Percentiles rank a stretch among this genome's conserved stretches.
phyloP scores from a whole-genome alignment of 2,329 filamentous ascomycete genomes.

The Hypoxylon sp. region DNA sequence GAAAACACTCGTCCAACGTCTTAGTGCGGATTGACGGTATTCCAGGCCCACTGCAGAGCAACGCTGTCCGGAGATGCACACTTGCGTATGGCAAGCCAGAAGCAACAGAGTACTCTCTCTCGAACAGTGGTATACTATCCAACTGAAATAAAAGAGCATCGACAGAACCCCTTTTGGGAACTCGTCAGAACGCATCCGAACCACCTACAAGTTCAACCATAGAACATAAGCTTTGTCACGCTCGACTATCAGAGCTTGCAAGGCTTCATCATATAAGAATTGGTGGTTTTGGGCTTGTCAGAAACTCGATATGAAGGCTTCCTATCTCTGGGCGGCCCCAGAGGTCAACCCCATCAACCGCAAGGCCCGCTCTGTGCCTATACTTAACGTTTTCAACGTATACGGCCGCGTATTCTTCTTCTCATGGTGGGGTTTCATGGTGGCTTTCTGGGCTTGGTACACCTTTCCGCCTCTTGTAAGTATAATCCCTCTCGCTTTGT shows the following conservation, averaged over 20 bases:
- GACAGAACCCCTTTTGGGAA: not conserved
- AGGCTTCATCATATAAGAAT: not conserved
- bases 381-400: conserved; percentile 78
- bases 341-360: conserved; percentile 83
- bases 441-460: conserved; percentile 91
- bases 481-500: conserved; percentile 20
- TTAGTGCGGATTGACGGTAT: conserved; percentile 24
- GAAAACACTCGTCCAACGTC: conserved; percentile 29
- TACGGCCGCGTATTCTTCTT: conserved; percentile 93
- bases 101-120: not conserved
- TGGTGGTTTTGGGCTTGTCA: not conserved
- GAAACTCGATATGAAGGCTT: conserved; percentile 44
- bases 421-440: conserved; percentile 61
- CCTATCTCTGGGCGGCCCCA: conserved; percentile 62
- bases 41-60: conserved; percentile 31
- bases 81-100: conserved; percentile 8
- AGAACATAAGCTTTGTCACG: not conserved
- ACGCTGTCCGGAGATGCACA: conserved; percentile 40
- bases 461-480: conserved; percentile 84
- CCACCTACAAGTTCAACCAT: not conserved
- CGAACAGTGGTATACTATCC: not conserved
- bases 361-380: conserved; percentile 81
- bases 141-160: conserved; percentile 25
- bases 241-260: not conserved
- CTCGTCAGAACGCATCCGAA: not conserved